phyloP scores from a whole-genome alignment of 768 basidiomycete species.

The Tubosaeta sp. region DNA sequence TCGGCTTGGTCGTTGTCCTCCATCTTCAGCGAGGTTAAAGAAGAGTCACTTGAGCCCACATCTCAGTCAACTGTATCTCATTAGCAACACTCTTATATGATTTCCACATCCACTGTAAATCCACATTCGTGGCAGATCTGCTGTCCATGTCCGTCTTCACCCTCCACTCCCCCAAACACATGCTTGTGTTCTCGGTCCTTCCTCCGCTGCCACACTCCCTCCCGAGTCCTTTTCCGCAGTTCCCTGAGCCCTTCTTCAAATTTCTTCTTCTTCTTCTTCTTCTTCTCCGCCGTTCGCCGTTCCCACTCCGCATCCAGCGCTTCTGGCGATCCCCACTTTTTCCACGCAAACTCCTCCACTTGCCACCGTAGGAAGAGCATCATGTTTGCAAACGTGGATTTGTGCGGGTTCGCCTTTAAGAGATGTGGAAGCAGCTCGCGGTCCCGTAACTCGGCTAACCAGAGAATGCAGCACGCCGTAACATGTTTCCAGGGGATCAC shows the following conservation, averaged over 20 bases:
- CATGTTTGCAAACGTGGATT: conserved; percentile 96
- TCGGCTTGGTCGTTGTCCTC: conserved; percentile 48
- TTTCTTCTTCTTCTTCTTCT: conserved; percentile 88
- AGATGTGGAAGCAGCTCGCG: conserved; percentile 89
- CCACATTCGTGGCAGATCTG: conserved; percentile 89
- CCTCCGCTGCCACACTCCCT: conserved; percentile 84
- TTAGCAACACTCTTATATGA: conserved; percentile 42
- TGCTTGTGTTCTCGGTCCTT: conserved; percentile 89
- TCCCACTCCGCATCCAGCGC: conserved; percentile 87
- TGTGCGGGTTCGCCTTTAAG: conserved; percentile 91
- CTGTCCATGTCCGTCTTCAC: conserved; percentile 49
- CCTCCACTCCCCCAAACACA: conserved; percentile 62
- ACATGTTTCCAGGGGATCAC: conserved; percentile 22
- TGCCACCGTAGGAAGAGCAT: conserved; percentile 95
- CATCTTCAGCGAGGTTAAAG: conserved; percentile 17
- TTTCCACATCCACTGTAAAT: conserved; percentile 86
- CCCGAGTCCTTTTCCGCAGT: conserved; percentile 77
- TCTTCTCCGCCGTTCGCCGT: conserved; percentile 73
- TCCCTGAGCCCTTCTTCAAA: conserved; percentile 89
- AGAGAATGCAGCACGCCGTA: not conserved
- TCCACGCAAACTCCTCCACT: conserved; percentile 95
- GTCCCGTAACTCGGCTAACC: conserved; percentile 86
- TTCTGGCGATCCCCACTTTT: conserved; percentile 96
- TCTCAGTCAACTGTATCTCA: not conserved
- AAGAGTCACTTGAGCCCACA: not conserved